Base-by-base conservation (phyloP, 169 alveolate species). In the Neospora caninum region DNA sequence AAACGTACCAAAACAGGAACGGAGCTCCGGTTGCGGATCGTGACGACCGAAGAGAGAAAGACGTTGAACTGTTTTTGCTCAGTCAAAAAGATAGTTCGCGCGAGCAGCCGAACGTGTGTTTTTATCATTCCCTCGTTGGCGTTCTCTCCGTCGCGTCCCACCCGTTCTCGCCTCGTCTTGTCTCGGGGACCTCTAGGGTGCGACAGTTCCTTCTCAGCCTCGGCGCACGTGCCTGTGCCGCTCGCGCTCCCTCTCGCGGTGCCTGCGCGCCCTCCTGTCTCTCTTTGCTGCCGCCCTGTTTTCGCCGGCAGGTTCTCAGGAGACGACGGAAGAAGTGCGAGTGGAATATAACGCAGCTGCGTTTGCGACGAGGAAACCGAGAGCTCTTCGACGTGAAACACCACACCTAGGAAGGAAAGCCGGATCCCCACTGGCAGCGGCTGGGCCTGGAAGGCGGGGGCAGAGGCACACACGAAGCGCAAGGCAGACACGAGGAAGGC, bases 1-100 rank as follows among this genome's bases (percentile, higher is more conserved):
- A 49, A 31, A 31, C 95, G 39, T 70, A 93, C 95, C 93, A 93
- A 67, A 27, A 93, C 83, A 0, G 95, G 95, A n/a, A 78, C 88
- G 45, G 91, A 38, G 31, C 64, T 36, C 73, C 64, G 58, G 38
- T 93, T 93, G 39, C 93, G 92, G 36, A 93, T 53, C 78, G 93
- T 43, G 93, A 93, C 49, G 34, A 87, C 29, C 36, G 95, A 93
- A 18, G 95, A 93, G 70, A 93, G 70, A 42, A 69, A 93, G 34
- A 91, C 89, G 64, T 93, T 87, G 70, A 87, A 93, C 20, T 88
- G 69, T 38, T 91, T 78, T 49, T 73, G 89, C 58, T 84, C 84
- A 27, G 93, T 88, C 22, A 87, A n/a, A 38, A 93, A 93, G 31
- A 73, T 92, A 7, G 95, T 93, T 22, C 89, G 89, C 73, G 87